Evolutionary conservation across 2,329 filamentous ascomycete genomes (phyloP).

Genomic region (Bertia moriformis): DNA sequence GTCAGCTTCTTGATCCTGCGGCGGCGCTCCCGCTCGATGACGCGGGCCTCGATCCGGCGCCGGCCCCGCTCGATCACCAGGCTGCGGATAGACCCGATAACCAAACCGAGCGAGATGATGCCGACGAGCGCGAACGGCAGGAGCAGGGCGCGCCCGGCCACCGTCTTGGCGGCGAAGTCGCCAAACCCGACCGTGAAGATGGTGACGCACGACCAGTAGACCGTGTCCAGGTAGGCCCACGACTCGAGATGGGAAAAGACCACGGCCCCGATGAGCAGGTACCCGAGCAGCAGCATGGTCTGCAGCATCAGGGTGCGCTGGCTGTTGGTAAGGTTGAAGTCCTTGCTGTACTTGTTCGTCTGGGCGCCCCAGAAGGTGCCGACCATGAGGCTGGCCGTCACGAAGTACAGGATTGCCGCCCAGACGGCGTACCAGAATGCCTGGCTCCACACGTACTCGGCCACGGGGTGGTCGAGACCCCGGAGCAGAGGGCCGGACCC

Average conservation of each 20-base stretch:
- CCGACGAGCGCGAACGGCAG: slow-evolving; percentile 75
- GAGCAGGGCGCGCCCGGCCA: slow-evolving; percentile 54
- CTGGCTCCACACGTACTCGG: slow-evolving; percentile 55
- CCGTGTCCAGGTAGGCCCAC: slow-evolving; percentile 64
- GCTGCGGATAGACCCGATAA: slow-evolving; percentile 65
- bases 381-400: slow-evolving; percentile 63
- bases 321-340: slow-evolving; percentile 64
- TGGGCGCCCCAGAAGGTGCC: slow-evolving; percentile 69
- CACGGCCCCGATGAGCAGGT: slow-evolving; percentile 63
- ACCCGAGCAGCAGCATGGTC: slow-evolving; percentile 72
- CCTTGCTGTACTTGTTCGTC: slow-evolving; percentile 54
- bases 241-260: slow-evolving; percentile 60
- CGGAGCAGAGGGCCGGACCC: slow-evolving; percentile 38
- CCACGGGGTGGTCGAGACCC: slow-evolving; percentile 24
- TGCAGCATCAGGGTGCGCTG: slow-evolving; percentile 84
- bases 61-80: slow-evolving; percentile 40
- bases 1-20: slow-evolving; percentile 28
- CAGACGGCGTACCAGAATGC: slow-evolving; percentile 79
- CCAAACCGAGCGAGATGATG: slow-evolving; percentile 70
- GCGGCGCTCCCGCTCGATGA: slow-evolving; percentile 43
- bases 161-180: slow-evolving; percentile 30
- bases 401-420: slow-evolving; percentile 64
- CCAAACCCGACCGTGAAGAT: slow-evolving; percentile 51
- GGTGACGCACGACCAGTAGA: slow-evolving; percentile 68
- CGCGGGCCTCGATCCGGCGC: slow-evolving; percentile 34